Base-by-base conservation (phyloP, 345 rosid genomes). In the Mallotus nudiflorus region DNA sequence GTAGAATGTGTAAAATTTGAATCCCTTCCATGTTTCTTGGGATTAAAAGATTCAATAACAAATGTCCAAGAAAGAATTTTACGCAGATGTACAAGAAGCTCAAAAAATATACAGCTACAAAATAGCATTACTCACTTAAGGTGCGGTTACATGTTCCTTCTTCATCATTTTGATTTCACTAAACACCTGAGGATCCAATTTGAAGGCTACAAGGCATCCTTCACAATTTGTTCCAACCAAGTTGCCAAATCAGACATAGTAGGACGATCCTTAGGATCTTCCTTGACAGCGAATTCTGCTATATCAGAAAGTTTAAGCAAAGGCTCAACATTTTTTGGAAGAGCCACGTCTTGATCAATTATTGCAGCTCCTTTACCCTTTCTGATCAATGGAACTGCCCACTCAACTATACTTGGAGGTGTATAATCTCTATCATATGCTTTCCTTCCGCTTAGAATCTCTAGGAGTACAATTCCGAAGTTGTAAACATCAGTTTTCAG, bases 401-500 rank as follows among this genome's bases (percentile, higher is more conserved):
- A 94, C 2, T 88, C 87, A 71, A 87, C 87, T 28, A 88, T 84
- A 51, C 77, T 78, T 8, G 90, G 88, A 60, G 93, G 89, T 24
- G 64, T 72, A 71, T 65, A 84, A 29, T 90, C 98, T 50, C 78
- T 80, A 59, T 91, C 99, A 40, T 77, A 87, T 12, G 87, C 76
- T 79, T 95, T 90, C 77, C 97, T 90, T 78, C 97, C 97, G 1
- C 92, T 91, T 50, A 94, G 87, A 57, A 90, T 86, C 89, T 94
- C 97, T 11, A 91, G 75, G 75, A 94, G 75, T 19, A 89, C 88
- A 25, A 85, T 79, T 40, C 97, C 99, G 56, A 88, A 88, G 70
- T 72, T 77, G 76, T 80, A 84, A 63, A 91, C 87, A 84, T 91
- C 99, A 51, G 73, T 76, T 76, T 82, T 81, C 53, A 75, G 71